Conservation (phyloP, 768 basidiomycete species). For the Russula brevipes region DNA sequence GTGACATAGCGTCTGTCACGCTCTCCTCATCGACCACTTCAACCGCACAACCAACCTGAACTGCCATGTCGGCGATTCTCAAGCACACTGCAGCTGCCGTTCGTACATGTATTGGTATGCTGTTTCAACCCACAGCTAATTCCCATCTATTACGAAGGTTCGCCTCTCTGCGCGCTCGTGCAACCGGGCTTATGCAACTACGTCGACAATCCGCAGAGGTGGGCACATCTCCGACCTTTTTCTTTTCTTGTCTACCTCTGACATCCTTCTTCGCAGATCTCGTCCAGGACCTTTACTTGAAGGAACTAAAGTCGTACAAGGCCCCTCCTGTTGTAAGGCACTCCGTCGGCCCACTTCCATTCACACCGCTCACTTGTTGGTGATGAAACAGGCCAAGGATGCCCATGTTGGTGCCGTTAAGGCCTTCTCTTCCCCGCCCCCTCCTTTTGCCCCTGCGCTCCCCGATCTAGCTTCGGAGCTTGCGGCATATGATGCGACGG, state of each 20-base stretch:
- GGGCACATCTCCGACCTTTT: conserved; percentile 29
- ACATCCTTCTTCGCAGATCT: conserved; percentile 51
- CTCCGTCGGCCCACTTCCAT: neutral
- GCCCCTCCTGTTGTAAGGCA: conserved; percentile 61
- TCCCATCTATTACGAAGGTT: conserved; percentile 36
- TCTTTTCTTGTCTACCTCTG: neutral
- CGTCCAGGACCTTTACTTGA: conserved; percentile 88
- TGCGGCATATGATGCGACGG: conserved; percentile 74
- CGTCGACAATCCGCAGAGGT: conserved; percentile 62
- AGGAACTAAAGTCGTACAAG: conserved; percentile 88
- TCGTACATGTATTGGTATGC: conserved; percentile 7
- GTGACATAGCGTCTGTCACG: neutral
- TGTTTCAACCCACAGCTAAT: neutral
- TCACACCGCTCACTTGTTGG: conserved; percentile 3
- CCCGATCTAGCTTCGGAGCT: conserved; percentile 91
- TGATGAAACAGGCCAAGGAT: conserved; percentile 64
- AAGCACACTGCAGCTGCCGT: conserved; percentile 50
- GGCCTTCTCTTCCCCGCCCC: conserved; percentile 64
- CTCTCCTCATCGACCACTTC: neutral
- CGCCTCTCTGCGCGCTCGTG: conserved; percentile 43
- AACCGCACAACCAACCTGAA: neutral
- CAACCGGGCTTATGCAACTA: conserved; percentile 54
- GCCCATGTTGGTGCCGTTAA: conserved; percentile 88
- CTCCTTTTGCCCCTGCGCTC: conserved; percentile 69
- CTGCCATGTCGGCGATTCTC: conserved; percentile 56